Conservation (phyloP, 805 yeast species). For the Saccharomycopsis amapae region DNA sequence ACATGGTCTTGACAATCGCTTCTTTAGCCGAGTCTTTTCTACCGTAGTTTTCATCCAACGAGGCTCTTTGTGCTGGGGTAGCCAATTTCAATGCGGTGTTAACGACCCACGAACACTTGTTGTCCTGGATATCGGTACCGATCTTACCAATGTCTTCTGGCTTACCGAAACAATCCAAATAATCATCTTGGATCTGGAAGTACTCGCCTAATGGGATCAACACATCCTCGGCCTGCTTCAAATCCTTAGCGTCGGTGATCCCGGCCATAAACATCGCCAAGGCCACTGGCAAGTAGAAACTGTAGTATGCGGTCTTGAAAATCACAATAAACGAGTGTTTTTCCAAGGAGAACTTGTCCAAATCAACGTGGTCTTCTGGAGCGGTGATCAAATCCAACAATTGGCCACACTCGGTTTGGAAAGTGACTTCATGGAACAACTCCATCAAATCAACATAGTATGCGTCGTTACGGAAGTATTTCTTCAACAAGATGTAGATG, state of each 20-base stretch:
- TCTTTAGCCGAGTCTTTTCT: slow-evolving; percentile 53
- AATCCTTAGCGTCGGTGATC: slow-evolving; percentile 56
- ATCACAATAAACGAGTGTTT: slow-evolving; percentile 94
- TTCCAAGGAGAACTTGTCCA: slow-evolving; percentile 73
- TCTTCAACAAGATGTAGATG: slow-evolving; percentile 81
- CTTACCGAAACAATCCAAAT: slow-evolving; percentile 92
- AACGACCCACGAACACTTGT: slow-evolving; percentile 97
- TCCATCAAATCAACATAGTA: slow-evolving; percentile 89
- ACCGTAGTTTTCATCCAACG: slow-evolving; percentile 88
- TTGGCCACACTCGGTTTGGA: slow-evolving; percentile 97
- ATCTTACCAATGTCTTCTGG: slow-evolving; percentile 97
- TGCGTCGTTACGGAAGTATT: slow-evolving; percentile 71
- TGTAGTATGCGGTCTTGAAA: slow-evolving; percentile 95
- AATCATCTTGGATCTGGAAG: slow-evolving; percentile 98
- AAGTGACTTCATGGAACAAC: slow-evolving; percentile 93
- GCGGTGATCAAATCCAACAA: slow-evolving; percentile 92
- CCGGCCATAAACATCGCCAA: slow-evolving; percentile 94
- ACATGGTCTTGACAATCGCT: slow-evolving; percentile 66
- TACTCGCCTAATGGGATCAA: slow-evolving; percentile 95
- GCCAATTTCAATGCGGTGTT: slow-evolving; percentile 83
- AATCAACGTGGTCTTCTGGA: slow-evolving; percentile 90
- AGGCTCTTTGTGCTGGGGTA: slow-evolving; percentile 69
- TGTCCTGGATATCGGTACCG: slow-evolving; percentile 97
- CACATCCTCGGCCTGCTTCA: slow-evolving; percentile 81
- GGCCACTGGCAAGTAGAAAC: slow-evolving; percentile 96